Evolutionary conservation across 2,329 filamentous ascomycete species (phyloP), one percentile per base, ranked within the genome.

Genomic region (Keithomyces neogunnii): DNA sequence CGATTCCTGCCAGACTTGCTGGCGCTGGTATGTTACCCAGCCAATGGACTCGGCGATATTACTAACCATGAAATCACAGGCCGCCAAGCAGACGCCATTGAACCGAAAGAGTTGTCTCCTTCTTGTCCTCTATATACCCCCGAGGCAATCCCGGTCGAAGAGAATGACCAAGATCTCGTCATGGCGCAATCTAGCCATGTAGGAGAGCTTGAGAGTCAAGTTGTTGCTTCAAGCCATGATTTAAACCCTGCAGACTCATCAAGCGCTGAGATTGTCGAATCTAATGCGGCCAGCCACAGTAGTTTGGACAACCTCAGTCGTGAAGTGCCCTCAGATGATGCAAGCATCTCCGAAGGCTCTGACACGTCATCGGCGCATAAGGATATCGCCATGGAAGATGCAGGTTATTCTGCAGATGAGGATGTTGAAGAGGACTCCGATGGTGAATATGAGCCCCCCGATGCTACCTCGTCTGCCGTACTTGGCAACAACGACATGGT

Each of bases 361-460:
- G 26, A 44, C 8, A 2, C 28, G 26, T 44, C 28, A 8, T 30
- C 40, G 5, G 5, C 19, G 40, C 40, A 30, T 5, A 51, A 54
- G n/a, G 54, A 60, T 45, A 40, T 53, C 4, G 44, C 26, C 9
- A 58, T 59, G 50, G 56, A 57, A 29, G 60, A 63, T 40, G 49
- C 51, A 4, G 54, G 53, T 33, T 54, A 59, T 26, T 52, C 53
- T 10, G 74, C 75, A 2, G 76, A 78, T 47, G 73, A 68, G 44
- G 59, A 54, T 10, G 54, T 52, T 29, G 59, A 59, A n/a, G 58
- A 60, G 30, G 59, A 55, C 29, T 76, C 76, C 7, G 49, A 38
- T 2, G 79, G 82, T 53, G 73, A 68, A 47, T 81, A 82, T 58
- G 78, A 84, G 55, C 79, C 79, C 46, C 76, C 77, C 19, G 74